These are phyloP conservation scores for Yamadazyma songkhlaensis DNA, from an alignment of 1,139 yeast species.

Conservation along the genomic window DNA sequence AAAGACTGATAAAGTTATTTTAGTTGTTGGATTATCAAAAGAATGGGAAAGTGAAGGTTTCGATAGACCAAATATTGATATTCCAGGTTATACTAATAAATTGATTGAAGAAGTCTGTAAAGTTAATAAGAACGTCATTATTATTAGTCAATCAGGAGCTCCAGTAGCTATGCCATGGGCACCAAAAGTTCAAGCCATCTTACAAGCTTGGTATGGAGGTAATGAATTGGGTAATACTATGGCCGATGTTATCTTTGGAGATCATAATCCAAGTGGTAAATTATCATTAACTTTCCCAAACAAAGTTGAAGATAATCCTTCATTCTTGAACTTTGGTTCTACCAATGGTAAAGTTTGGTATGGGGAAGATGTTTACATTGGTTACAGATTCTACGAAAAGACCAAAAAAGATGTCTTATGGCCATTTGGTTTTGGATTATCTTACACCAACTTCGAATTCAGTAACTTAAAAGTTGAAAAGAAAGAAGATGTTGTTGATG, in stretches of 20 bases:
- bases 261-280: constrained; percentile 28
- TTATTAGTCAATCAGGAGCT: constrained; percentile 61
- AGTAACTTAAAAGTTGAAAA: constrained; percentile 14
- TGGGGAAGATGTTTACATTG: constrained; percentile 57
- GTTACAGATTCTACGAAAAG: constrained; percentile 59
- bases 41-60: constrained; percentile 40
- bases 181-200: constrained; percentile 41
- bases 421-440: constrained; percentile 62
- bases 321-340: constrained; percentile 36
- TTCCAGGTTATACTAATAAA: constrained; percentile 50
- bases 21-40: constrained; percentile 40
- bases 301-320: constrained; percentile 41
- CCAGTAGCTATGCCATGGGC: constrained; percentile 64
- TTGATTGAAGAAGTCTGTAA: constrained; percentile 43
- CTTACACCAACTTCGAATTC: constrained; percentile 48
- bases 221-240: constrained; percentile 23
- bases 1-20: constrained; percentile 34
- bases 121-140: constrained; percentile 50
- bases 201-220: constrained; percentile 50
- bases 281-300: constrained; percentile 45
- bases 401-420: constrained; percentile 42
- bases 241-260: constrained; percentile 24
- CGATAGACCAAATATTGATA: constrained; percentile 29
- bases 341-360: constrained; percentile 51
- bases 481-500: constrained; percentile 16